Conservation (phyloP, 176 grass and related monocot genomes). For the Bolboschoenus planiculmis region DNA sequence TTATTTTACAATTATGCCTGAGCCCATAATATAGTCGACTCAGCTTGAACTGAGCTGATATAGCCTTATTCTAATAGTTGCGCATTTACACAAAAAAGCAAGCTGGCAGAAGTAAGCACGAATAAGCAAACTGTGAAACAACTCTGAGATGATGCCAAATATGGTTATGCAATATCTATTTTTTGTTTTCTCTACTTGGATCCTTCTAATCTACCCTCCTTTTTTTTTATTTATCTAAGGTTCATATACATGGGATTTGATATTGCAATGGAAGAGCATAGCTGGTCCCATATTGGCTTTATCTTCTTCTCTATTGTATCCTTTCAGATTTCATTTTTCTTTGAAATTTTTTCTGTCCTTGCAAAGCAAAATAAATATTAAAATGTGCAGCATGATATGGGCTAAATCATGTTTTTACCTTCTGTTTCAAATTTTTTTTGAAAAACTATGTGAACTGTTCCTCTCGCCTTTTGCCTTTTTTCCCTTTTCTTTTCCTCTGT, state of each 20-base stretch:
- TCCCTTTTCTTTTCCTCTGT: background rate
- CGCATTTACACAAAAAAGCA: background rate
- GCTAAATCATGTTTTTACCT: background rate
- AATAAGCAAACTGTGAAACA: background rate
- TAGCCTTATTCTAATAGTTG: background rate
- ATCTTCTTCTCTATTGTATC: slow-evolving; percentile 99
- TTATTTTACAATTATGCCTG: background rate
- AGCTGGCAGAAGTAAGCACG: background rate
- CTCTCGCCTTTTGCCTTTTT: background rate
- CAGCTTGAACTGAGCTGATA: background rate
- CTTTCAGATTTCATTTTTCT: slow-evolving; percentile 29
- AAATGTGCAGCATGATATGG: background rate
- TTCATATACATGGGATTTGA: slow-evolving; percentile 99
- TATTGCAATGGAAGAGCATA: slow-evolving; percentile 99
- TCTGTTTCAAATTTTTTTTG: background rate
- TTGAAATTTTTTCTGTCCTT: background rate
- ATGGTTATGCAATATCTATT: background rate
- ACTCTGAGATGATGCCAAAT: background rate
- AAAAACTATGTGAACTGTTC: background rate
- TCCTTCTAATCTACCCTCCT: background rate
- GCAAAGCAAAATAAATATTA: background rate
- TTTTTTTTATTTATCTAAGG: slow-evolving; percentile 39
- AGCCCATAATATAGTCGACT: background rate
- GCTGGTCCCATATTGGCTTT: slow-evolving; percentile 96
- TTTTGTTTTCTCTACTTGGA: background rate